Percentiles rank a stretch among this genome's conserved stretches.
Conservation (phyloP, 805 yeast species). For the Lipomyces japonicus region DNA sequence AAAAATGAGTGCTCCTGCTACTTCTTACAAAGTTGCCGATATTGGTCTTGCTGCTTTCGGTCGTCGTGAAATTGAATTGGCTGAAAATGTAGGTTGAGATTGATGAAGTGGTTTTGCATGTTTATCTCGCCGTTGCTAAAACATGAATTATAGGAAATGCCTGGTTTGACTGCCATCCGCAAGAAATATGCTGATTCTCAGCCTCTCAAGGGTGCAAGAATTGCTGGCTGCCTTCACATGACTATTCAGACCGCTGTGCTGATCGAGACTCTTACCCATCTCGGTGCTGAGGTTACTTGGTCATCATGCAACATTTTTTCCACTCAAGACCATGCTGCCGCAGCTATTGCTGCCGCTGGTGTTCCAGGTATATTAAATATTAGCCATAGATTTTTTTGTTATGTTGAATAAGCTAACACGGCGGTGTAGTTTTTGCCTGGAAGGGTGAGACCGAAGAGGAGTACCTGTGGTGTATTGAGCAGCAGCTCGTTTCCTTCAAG, state of each 20-base stretch:
- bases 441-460: slow-evolving; percentile 99
- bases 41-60: slow-evolving; percentile 98
- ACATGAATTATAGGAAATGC: slow-evolving; percentile 28
- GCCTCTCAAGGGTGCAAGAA: slow-evolving; percentile 97
- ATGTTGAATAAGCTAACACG: neutral
- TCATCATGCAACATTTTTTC: slow-evolving; percentile 98
- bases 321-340: slow-evolving; percentile 98
- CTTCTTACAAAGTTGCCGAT: slow-evolving; percentile 85
- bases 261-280: slow-evolving; percentile 93
- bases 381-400: neutral
- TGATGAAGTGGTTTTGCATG: neutral
- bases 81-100: slow-evolving; percentile 78
- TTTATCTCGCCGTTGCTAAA: neutral
- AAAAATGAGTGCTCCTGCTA: slow-evolving; percentile 26
- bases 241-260: slow-evolving; percentile 98
- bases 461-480: slow-evolving; percentile 98
- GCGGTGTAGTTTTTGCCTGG: slow-evolving; percentile 89
- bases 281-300: slow-evolving; percentile 99
- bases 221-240: slow-evolving; percentile 99
- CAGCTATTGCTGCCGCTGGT: slow-evolving; percentile 99
- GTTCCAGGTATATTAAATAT: slow-evolving; percentile 52
- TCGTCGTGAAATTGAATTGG: slow-evolving; percentile 97
- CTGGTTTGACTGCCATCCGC: slow-evolving; percentile 92
- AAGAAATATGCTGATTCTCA: slow-evolving; percentile 83
- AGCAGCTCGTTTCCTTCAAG: slow-evolving; percentile 97